Evolutionary conservation across 2,329 filamentous ascomycete genomes (phyloP), one percentile per base, ranked within the genome.

Genomic region (Chaetothyriales sp.): DNA sequence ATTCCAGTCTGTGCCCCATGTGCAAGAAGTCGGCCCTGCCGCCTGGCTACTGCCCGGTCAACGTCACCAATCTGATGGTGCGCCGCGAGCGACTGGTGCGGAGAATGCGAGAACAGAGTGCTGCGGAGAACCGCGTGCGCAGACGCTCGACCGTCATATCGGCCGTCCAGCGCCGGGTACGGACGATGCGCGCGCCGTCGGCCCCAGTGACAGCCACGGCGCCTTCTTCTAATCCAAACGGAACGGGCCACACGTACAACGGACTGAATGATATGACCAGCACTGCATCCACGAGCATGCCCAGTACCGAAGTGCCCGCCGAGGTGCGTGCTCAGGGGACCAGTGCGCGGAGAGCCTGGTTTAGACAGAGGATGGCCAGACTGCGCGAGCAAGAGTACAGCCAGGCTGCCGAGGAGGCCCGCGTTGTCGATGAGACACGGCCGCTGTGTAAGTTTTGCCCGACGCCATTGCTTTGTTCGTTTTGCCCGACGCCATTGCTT

Each of bases 21-120:
- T 98, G 92, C 73, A 95, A 95, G 66, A 79, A 83, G 55, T 86
- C 79, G 48, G 86, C 89, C 62, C 70, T 95, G 1, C 89, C 89
- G 5, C 62, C 60, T 70, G 86, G 74, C 18, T 76, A 79, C 61
- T 82, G 80, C 51, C 82, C 83, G 0, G 69, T 72, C 0, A 74
- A 75, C 18, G 81, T 94, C 44, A 94, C 88, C 4, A 92, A 94
- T 60, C 76, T 78, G 15, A 94, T 94, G 85, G 89, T 94, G 5
- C 81, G 86, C 18, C 78, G 86, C 43, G 89, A 95, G 67, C 76
- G 85, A 15, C 77, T 84, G 20, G 71, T 88, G 10, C 72, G 83
- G 44, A 44, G 58, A 44, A 58, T 60, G 50, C 51, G 52, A 43
- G 49, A 56, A 45, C 54, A 55, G 7, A 19, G 28, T 13, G 47